These are phyloP conservation scores for Lophiotrema nucula DNA, from an alignment of 495 filamentous ascomycete genomes.

Conservation along the genomic window DNA sequence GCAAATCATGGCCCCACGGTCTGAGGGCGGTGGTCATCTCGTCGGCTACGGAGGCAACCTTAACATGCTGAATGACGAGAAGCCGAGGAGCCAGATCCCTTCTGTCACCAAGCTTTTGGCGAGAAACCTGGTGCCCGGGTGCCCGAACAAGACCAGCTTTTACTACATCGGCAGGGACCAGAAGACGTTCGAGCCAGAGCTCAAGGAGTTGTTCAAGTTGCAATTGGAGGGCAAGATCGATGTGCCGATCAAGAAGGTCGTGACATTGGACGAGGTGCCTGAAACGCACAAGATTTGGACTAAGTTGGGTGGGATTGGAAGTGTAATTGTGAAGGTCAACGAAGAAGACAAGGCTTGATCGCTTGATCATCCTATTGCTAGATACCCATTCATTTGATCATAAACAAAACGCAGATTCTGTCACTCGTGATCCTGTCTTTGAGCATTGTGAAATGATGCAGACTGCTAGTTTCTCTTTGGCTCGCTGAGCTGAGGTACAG, in stretches of 20 bases:
- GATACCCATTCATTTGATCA: too few species aligned
- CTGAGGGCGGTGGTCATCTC: constrained; percentile 14
- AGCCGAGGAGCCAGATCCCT: constrained; percentile 30
- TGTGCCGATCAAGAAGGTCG: constrained; percentile 45
- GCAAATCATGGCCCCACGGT: constrained; percentile 40
- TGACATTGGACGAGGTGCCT: constrained; percentile 44
- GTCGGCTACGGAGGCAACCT: constrained; percentile 36
- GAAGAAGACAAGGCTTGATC: too few species aligned
- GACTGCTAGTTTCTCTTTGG: too few species aligned
- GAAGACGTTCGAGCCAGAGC: constrained; percentile 36
- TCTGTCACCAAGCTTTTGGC: constrained; percentile 30
- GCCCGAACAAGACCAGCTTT: constrained; percentile 38
- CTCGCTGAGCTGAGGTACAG: too few species aligned
- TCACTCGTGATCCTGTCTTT: too few species aligned
- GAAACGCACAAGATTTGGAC: constrained; percentile 46
- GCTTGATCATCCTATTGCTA: too few species aligned
- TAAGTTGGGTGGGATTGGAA: constrained; percentile 40
- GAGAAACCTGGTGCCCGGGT: constrained; percentile 18
- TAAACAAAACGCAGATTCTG: too few species aligned
- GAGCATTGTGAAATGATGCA: too few species aligned
- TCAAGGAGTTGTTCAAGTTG: constrained; percentile 40
- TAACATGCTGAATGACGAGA: constrained; percentile 23
- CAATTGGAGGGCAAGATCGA: constrained; percentile 39
- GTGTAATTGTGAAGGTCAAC: constrained; percentile 38
- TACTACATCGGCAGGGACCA: constrained; percentile 42